These are phyloP conservation scores for Scleroderma bovista DNA, from an alignment of 768 basidiomycete genomes.

Conservation along the genomic window DNA sequence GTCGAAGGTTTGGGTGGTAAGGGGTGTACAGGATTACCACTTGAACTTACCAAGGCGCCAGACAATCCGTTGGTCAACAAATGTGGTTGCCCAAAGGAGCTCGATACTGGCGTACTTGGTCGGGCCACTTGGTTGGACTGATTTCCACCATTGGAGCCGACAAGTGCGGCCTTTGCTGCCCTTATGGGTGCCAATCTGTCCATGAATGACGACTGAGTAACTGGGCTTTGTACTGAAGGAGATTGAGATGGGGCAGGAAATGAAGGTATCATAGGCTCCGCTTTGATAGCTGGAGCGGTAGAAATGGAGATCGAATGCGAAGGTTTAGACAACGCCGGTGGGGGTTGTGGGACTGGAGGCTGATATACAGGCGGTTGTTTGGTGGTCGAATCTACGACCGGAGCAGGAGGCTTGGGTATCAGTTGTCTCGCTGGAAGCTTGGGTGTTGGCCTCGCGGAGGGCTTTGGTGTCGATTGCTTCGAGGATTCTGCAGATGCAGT, in stretches of 20 bases:
- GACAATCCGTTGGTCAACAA: not conserved
- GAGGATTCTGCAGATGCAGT: too few species aligned
- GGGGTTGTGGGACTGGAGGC: not conserved
- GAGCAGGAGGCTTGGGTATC: not conserved
- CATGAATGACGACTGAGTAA: not conserved
- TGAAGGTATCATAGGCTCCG: constrained; percentile 12
- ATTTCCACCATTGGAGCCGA: not conserved
- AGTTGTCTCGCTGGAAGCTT: not conserved
- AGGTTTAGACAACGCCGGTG: not conserved
- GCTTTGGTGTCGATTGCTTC: not conserved
- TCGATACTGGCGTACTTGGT: not conserved
- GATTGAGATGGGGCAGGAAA: not conserved
- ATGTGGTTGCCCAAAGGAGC: not conserved
- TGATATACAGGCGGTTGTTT: not conserved
- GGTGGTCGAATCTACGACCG: not conserved
- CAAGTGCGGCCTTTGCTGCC: constrained; percentile 25
- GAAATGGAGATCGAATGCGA: not conserved
- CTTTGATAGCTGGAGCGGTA: constrained; percentile 7
- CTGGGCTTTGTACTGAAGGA: constrained; percentile 6
- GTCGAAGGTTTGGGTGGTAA: too few species aligned
- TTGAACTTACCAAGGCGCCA: too few species aligned
- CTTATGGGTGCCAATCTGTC: constrained; percentile 31
- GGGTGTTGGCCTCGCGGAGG: not conserved
- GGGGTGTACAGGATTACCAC: not conserved
- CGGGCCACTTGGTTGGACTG: not conserved